Conservation (phyloP, 768 basidiomycete species). For the Boletellus ananas region DNA sequence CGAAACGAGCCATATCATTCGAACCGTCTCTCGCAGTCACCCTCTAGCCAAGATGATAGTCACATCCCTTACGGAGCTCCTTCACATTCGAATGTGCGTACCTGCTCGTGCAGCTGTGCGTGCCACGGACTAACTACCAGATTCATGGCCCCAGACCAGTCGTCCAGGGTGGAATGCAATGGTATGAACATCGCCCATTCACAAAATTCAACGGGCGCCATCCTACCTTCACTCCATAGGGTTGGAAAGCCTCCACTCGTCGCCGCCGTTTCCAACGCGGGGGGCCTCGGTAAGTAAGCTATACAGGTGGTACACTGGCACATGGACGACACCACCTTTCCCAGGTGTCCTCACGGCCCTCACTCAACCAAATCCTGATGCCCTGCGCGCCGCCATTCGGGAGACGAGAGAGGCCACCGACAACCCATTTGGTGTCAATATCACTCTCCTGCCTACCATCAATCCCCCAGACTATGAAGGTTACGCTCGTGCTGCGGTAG, state of each 20-base stretch:
- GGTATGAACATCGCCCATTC: slow-evolving; percentile 38
- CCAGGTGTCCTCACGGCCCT: slow-evolving; percentile 81
- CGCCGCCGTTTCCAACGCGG: slow-evolving; percentile 78
- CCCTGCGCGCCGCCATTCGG: slow-evolving; percentile 72
- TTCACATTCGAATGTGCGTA: slow-evolving; percentile 64
- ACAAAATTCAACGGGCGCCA: neutral
- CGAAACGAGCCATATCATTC: too few relatives aligned
- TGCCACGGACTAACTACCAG: neutral
- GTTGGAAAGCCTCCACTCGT: slow-evolving; percentile 74
- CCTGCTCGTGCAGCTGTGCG: neutral
- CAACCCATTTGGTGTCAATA: slow-evolving; percentile 82
- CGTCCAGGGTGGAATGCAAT: slow-evolving; percentile 91
- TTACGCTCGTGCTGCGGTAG: slow-evolving; percentile 75
- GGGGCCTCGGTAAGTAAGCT: slow-evolving; percentile 59
- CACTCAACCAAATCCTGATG: slow-evolving; percentile 82
- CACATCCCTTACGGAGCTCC: slow-evolving; percentile 61
- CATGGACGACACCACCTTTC: neutral
- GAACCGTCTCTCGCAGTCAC: too few relatives aligned
- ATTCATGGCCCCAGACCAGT: slow-evolving; percentile 49
- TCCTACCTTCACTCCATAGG: slow-evolving; percentile 38
- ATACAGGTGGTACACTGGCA: neutral
- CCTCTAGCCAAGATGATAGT: slow-evolving; percentile 31
- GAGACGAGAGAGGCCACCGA: slow-evolving; percentile 67
- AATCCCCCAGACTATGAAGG: slow-evolving; percentile 89
- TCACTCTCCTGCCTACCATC: slow-evolving; percentile 84